Evolutionary conservation across 2,329 filamentous ascomycete genomes (phyloP), one percentile per base, ranked within the genome.

Genomic region (Elsinoe batatas): DNA sequence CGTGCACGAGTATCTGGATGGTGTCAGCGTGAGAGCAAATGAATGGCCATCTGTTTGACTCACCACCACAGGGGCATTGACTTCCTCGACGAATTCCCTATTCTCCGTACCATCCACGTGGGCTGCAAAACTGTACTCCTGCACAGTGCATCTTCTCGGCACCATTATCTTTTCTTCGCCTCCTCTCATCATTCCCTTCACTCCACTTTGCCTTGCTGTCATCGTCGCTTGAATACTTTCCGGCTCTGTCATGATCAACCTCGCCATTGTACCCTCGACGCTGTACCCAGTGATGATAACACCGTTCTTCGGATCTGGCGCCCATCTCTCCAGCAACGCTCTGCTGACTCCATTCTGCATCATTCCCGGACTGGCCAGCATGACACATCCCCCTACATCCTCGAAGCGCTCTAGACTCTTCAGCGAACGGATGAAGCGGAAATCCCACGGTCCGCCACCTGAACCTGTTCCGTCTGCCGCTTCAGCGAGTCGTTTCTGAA

Each of bases 211-310:
- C 57, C 58, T 59, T 15, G 64, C 62, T 40, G 84, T 89, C 84
- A 95, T 97, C 64, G 97, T 87, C 0, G 91, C 91, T 58, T 90
- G 90, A 57, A 98, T 97, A 64, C 90, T 85, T 59, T 96, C 91
- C 0, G 93, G 93, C 67, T 97, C 93, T 62, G 91, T 88, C 73
- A 97, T 85, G 60, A 98, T 88, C 64, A 93, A 84, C 70, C 95
- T 91, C 3, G 90, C 93, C 91, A 98, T 97, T 0, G 93, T 98
- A 5, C 93, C 93, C 71, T 98, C 93, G 6, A 98, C 91, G 59
- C 90, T 96, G 73, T 98, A 98, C 67, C 93, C 93, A 0, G 93
- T 98, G 70, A 98, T 95, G 63, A 98, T 87, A 42, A 98, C 89
- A n/a, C 91, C 93, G 66, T 98, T 98, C 69, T 93, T 91, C 60